Percentiles rank a stretch among this genome's conserved stretches.
Evolutionary conservation across 116 monocot species (phyloP).

Genomic region (Iris pallida): DNA sequence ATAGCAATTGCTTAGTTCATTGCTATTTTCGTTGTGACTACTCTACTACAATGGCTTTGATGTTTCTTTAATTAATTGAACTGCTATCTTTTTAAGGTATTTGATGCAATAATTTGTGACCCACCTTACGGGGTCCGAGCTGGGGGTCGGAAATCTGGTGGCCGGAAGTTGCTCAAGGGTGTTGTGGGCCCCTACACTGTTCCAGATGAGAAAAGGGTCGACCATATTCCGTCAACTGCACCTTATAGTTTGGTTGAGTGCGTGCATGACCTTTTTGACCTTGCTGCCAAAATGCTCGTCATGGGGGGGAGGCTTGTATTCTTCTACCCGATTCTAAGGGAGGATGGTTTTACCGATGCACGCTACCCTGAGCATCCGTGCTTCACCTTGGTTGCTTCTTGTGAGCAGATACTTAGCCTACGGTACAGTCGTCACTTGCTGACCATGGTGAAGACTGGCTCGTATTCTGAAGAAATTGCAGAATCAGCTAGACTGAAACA

Average conservation of each 20-base stretch:
- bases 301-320: conserved; percentile 84
- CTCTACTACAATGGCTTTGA: too few species aligned
- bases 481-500: conserved; percentile 51
- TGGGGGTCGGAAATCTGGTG: conserved; percentile 94
- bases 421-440: conserved; percentile 81
- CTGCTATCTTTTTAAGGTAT: conserved; percentile 37
- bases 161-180: conserved; percentile 81
- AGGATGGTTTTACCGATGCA: conserved; percentile 40
- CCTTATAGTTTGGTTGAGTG: conserved; percentile 84
- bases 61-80: too few species aligned
- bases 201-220: conserved; percentile 76
- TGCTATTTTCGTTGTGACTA: too few species aligned
- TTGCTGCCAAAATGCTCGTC: conserved; percentile 79
- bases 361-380: conserved; percentile 83
- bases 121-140: conserved; percentile 98
- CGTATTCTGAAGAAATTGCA: conserved; percentile 57
- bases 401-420: conserved; percentile 89
- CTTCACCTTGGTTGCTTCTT: conserved; percentile 51
- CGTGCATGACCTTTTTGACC: conserved; percentile 85
- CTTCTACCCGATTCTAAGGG: conserved; percentile 84
- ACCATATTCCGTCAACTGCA: conserved; percentile 95
- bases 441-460: conserved; percentile 81
- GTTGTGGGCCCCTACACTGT: conserved; percentile 69
- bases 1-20: too few species aligned
- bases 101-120: conserved; percentile 96